These are phyloP conservation scores for Vaucheria bursata DNA, from an alignment of 352 stramenopile genomes.

Conservation along the genomic window DNA sequence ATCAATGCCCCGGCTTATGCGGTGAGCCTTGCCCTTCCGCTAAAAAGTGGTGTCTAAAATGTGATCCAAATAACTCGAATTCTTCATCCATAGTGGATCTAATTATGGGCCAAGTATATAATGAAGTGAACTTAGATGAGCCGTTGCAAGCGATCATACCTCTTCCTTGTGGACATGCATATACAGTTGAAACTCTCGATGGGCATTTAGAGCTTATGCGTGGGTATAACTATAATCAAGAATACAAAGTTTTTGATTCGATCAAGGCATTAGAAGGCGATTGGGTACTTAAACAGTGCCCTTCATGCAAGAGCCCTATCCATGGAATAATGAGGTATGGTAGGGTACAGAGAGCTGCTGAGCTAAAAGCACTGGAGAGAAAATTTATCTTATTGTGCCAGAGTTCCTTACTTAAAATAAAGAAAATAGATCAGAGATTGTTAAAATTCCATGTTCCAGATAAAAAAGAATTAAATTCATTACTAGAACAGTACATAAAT, in stretches of 20 bases:
- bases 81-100: slow-evolving; percentile 62
- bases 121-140: slow-evolving; percentile 57
- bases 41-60: slow-evolving; percentile 2
- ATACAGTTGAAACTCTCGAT: slow-evolving; percentile 64
- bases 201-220: slow-evolving; percentile 52
- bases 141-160: slow-evolving; percentile 57
- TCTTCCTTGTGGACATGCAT: slow-evolving; percentile 61
- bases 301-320: slow-evolving; percentile 47
- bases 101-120: slow-evolving; percentile 48
- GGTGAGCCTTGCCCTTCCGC: slow-evolving; percentile 1
- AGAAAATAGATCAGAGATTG: not conserved
- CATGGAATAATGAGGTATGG: slow-evolving; percentile 49
- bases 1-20: slow-evolving; percentile 4
- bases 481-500: not conserved
- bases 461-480: too few species aligned
- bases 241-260: not conserved
- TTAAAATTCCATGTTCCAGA: too few species aligned
- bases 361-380: slow-evolving; percentile 44
- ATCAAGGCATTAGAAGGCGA: slow-evolving; percentile 3
- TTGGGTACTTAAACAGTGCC: slow-evolving; percentile 45
- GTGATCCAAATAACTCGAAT: too few species aligned
- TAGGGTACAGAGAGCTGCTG: slow-evolving; percentile 36
- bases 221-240: slow-evolving; percentile 32
- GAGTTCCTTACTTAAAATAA: not conserved
- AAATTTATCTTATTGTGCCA: slow-evolving; percentile 47